phyloP scores from a whole-genome alignment of 106 monocot species.

The Narthecium ossifragum region DNA sequence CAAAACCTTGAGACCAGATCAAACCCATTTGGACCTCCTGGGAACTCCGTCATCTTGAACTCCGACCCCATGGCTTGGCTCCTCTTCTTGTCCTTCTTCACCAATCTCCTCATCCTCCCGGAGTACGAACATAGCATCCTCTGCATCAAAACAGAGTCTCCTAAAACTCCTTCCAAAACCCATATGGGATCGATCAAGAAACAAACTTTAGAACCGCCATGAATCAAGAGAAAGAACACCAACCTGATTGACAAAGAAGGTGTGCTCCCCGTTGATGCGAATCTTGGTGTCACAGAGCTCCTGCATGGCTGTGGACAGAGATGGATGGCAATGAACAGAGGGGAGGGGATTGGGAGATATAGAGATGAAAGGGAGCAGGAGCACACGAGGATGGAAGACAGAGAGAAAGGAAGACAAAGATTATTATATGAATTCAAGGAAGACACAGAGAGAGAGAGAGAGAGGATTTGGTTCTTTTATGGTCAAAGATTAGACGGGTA shows the following conservation, averaged over 20 bases:
- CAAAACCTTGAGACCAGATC: constrained; percentile 63
- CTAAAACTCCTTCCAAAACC: no score
- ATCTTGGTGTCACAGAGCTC: constrained; percentile 58
- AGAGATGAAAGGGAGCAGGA: background rate
- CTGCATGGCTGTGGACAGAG: constrained; percentile 26
- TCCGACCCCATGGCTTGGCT: constrained; percentile 4
- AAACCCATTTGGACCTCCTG: constrained; percentile 49
- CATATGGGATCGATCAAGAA: background rate
- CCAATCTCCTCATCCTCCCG: constrained; percentile 43
- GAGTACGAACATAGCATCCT: constrained; percentile 45
- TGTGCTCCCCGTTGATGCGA: constrained; percentile 54
- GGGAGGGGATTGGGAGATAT: background rate
- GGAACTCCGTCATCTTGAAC: constrained; percentile 54
- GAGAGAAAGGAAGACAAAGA: background rate
- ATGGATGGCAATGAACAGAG: background rate
- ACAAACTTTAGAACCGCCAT: background rate
- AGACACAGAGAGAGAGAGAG: background rate
- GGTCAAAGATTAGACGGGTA: no score
- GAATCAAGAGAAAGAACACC: background rate
- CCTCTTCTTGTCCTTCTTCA: constrained; percentile 36
- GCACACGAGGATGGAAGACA: background rate
- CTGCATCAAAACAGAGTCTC: constrained; percentile 18
- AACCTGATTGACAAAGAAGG: constrained; percentile 55
- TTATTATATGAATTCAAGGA: background rate
- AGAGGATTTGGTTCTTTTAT: background rate